phyloP scores from a whole-genome alignment of 1,139 yeast genomes.

The Saccharomyces hybrid region DNA sequence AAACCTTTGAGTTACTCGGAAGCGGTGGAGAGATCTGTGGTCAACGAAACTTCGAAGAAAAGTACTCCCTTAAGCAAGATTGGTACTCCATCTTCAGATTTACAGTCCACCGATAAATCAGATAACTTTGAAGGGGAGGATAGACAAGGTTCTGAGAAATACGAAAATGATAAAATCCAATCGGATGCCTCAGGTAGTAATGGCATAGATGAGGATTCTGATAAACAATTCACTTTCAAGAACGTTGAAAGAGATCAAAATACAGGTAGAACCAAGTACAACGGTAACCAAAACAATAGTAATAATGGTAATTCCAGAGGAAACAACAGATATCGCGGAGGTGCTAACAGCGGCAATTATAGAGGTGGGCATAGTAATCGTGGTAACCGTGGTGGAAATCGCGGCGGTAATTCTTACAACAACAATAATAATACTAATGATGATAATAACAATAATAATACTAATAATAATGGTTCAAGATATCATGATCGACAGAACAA shows the following conservation, averaged over 20 bases:
- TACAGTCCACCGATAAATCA: slow-evolving; percentile 4
- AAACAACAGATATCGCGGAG: slow-evolving; percentile 5
- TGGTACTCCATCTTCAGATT: slow-evolving; percentile 4
- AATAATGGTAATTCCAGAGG: slow-evolving; percentile 8
- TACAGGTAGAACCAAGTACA: background rate
- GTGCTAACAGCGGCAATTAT: slow-evolving; percentile 7
- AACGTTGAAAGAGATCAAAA: slow-evolving; percentile 10
- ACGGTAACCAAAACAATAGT: slow-evolving; percentile 9
- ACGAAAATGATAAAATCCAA: slow-evolving; percentile 1
- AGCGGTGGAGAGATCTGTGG: slow-evolving; percentile 22
- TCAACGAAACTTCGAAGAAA: slow-evolving; percentile 9
- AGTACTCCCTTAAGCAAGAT: slow-evolving; percentile 10
- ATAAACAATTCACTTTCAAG: slow-evolving; percentile 12
- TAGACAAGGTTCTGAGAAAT: background rate
- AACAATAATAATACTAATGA: background rate
- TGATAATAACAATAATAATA: background rate
- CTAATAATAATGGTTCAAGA: slow-evolving; percentile 2
- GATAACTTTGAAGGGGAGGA: background rate
- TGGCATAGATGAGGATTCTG: background rate
- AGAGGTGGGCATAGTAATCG: slow-evolving; percentile 7
- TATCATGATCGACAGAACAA: background rate
- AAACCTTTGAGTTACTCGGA: slow-evolving; percentile 24
- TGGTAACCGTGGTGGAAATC: slow-evolving; percentile 9
- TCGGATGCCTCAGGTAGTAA: slow-evolving; percentile 3
- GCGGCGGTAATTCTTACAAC: slow-evolving; percentile 5